These are phyloP conservation scores for Aspergillus floridensis DNA, from an alignment of 2,329 filamentous ascomycete genomes.

Conservation along the genomic window DNA sequence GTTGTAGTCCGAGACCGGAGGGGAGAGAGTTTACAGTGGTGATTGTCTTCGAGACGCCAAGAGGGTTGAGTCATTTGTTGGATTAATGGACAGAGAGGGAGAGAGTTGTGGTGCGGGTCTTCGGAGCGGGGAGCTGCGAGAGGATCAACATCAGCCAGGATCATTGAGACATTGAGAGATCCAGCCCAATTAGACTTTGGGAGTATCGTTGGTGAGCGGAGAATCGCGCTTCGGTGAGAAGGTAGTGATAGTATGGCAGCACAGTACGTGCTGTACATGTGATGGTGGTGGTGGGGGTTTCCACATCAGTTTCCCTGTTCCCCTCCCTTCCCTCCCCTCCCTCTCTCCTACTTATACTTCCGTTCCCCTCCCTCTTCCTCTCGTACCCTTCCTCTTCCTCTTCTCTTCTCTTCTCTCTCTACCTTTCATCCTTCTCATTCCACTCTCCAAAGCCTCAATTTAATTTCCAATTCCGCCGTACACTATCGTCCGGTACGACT, in stretches of 20 bases:
- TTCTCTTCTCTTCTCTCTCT: not conserved
- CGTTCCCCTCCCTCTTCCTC: not conserved
- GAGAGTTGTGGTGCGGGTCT: not conserved
- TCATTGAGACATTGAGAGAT: no score
- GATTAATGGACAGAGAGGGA: not conserved
- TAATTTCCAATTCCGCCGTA: not conserved
- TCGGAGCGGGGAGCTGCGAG: not conserved
- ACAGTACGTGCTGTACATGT: no score
- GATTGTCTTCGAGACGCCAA: not conserved
- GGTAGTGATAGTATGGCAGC: no score
- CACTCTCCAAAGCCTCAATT: not conserved
- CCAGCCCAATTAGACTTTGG: not conserved
- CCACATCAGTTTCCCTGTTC: not conserved
- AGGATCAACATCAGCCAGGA: not conserved
- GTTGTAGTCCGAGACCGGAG: not conserved
- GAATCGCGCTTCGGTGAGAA: not conserved
- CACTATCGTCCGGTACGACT: conserved; percentile 29
- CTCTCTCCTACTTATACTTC: not conserved
- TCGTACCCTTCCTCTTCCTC: not conserved
- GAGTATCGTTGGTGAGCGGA: not conserved
- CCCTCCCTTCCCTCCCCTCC: conserved; percentile 17
- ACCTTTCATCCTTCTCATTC: not conserved
- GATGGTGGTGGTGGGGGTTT: not conserved
- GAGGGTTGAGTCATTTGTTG: not conserved
- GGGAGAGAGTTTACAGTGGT: not conserved